These are phyloP conservation scores for Neoscytalidium dimidiatum DNA, from an alignment of 2,329 filamentous ascomycete genomes.

Conservation along the genomic window DNA sequence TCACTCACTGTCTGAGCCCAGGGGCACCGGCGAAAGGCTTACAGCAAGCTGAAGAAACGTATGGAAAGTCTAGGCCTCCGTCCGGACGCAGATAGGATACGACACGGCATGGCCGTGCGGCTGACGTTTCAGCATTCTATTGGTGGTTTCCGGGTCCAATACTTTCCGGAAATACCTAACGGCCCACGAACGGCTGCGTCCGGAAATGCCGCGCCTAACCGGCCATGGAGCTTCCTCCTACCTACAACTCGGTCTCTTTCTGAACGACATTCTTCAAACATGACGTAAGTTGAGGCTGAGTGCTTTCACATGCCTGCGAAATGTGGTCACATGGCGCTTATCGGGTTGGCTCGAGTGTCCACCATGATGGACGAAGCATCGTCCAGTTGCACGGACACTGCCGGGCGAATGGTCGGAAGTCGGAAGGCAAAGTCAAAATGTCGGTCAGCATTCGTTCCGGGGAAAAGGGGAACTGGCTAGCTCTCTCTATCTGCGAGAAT, in stretches of 20 bases:
- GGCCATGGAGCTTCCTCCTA: not conserved
- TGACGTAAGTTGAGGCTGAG: constrained; percentile 13
- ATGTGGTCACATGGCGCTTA: not conserved
- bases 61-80: no score
- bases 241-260: not conserved
- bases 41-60: no score
- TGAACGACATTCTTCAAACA: not conserved
- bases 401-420: not conserved
- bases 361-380: constrained; percentile 10
- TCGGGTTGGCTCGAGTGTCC: not conserved
- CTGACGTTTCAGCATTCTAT: no score
- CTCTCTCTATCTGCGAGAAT: no score
- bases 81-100: no score
- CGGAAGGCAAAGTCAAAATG: not conserved
- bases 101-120: no score
- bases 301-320: not conserved
- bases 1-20: no score
- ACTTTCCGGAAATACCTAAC: no score
- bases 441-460: not conserved
- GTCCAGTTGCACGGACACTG: not conserved
- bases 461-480: not conserved
- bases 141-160: no score
- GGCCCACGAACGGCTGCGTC: no score
- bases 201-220: not conserved
- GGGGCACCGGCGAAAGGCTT: no score